A percentile compares a stretch with the other conserved stretches of the same genome.
These are phyloP conservation scores for Marvania coccoides DNA, from an alignment of 139 green algal genomes.

Conservation along the genomic window DNA sequence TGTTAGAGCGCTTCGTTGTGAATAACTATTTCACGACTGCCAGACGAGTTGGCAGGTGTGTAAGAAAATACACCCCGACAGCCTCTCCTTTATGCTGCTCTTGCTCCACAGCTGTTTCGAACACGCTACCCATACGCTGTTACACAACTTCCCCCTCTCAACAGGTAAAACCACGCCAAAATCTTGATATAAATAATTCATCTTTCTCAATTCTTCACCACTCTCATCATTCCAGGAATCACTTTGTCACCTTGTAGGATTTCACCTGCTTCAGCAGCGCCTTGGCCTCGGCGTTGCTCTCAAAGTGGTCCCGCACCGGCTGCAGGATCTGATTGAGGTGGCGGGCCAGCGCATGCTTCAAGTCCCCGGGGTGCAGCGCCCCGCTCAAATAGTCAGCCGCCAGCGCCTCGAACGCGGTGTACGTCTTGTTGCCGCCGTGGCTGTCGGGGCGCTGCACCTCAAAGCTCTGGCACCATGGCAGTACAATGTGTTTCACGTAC, in stretches of 20 bases:
- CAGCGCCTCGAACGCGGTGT: conserved; percentile 65
- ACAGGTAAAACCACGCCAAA: too few species aligned
- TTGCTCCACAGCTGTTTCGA: too few species aligned
- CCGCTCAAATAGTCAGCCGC: conserved; percentile 73
- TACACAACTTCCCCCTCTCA: too few species aligned
- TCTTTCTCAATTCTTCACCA: not conserved
- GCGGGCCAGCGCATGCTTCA: conserved; percentile 69
- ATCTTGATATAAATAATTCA: not conserved
- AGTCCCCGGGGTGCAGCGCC: conserved; percentile 67
- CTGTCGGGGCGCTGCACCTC: conserved; percentile 54
- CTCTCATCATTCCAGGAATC: not conserved
- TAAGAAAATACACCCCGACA: too few species aligned
- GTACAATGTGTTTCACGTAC: conserved; percentile 88
- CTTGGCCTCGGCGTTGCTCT: conserved; percentile 81
- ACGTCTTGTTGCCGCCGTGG: conserved; percentile 77
- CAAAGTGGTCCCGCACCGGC: conserved; percentile 94
- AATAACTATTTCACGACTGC: too few species aligned
- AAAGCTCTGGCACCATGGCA: conserved; percentile 87
- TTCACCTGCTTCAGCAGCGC: conserved; percentile 88
- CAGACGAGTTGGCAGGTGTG: too few species aligned
- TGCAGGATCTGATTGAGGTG: conserved; percentile 89
- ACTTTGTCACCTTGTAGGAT: conserved; percentile 27
- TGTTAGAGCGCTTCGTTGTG: too few species aligned
- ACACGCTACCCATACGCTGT: too few species aligned
- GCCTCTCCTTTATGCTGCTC: too few species aligned